These are phyloP conservation scores for Oenanthe sinensis DNA, from an alignment of 129 eudicot species.

Conservation along the genomic window DNA sequence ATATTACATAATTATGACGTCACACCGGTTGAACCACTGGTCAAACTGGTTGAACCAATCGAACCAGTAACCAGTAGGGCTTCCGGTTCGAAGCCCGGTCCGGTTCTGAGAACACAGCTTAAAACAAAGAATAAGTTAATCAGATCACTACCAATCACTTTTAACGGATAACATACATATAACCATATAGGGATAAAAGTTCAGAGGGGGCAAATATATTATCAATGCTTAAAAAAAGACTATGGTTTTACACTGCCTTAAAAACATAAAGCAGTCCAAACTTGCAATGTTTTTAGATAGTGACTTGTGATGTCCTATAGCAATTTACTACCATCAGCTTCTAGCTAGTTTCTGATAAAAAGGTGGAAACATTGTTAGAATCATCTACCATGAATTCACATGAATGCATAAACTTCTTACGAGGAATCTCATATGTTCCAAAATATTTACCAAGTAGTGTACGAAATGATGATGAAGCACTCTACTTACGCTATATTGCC, in stretches of 20 bases:
- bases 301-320: not conserved
- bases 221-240: not conserved
- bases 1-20: too few species aligned
- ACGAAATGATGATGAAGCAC: not conserved
- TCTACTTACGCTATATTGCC: too few species aligned
- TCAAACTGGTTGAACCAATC: too few species aligned
- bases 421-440: not conserved
- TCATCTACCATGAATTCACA: not conserved
- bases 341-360: not conserved
- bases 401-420: not conserved
- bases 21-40: too few species aligned
- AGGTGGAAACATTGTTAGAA: not conserved
- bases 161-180: not conserved
- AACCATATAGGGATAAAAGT: not conserved
- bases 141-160: constrained; percentile 3
- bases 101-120: too few species aligned
- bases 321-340: not conserved
- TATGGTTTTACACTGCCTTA: not conserved
- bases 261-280: not conserved
- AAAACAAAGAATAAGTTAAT: not conserved
- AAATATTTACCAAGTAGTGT: not conserved
- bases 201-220: not conserved
- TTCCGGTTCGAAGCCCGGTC: too few species aligned
- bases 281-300: not conserved
- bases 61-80: too few species aligned